These are phyloP conservation scores for Cronartium quercuum DNA, from an alignment of 1,284 basidiomycete species.

Conservation along the genomic window DNA sequence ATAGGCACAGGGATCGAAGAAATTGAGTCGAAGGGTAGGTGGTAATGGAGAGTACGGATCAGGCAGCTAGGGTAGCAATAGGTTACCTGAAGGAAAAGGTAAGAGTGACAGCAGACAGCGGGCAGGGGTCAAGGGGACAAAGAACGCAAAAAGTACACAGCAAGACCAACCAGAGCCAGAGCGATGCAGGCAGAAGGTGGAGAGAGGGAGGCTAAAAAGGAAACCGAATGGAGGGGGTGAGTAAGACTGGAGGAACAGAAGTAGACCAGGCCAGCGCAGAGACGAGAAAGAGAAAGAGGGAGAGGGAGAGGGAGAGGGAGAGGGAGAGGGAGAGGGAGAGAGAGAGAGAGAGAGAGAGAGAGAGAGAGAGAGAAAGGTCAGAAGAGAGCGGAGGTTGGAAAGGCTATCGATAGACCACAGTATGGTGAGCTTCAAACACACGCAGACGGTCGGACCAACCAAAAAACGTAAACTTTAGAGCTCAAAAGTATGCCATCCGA, in stretches of 20 bases:
- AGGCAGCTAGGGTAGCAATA: no score
- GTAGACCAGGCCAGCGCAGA: neutral
- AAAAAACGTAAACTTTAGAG: no score
- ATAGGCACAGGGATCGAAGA: neutral
- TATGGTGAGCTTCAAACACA: neutral
- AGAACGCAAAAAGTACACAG: no score
- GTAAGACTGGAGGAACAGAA: neutral
- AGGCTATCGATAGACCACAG: neutral
- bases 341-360: neutral
- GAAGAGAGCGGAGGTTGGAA: neutral
- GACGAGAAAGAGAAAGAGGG: neutral
- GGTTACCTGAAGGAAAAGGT: neutral
- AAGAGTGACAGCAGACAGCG: neutral
- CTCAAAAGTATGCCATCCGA: no score
- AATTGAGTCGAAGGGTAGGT: neutral
- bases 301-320: neutral
- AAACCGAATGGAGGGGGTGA: neutral
- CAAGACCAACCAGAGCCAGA: no score
- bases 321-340: neutral
- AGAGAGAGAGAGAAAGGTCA: neutral
- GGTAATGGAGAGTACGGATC: neutral
- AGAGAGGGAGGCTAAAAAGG: neutral
- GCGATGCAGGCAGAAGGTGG: neutral
- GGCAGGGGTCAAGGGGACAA: neutral
- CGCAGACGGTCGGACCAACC: no score